Conservation (phyloP, 225 moss, liverwort and hornwort species). For the Climacium dendroides region DNA sequence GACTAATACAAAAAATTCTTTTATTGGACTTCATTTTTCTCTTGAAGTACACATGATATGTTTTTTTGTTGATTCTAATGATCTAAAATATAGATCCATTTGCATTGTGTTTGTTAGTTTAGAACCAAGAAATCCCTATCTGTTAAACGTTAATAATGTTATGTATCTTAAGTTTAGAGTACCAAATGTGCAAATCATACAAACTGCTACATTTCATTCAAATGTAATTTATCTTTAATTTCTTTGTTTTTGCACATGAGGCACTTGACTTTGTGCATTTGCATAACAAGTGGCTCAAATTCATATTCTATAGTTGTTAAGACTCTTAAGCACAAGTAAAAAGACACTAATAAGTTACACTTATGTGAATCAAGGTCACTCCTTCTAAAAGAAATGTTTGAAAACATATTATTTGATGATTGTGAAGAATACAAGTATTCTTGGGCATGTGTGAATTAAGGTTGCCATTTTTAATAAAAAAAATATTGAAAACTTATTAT, state of each 20-base stretch:
- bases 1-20: neutral
- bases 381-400: neutral
- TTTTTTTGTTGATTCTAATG: neutral
- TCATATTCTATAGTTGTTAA: neutral
- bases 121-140: neutral
- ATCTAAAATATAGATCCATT: neutral
- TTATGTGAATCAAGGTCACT: fast-evolving
- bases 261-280: neutral
- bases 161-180: neutral
- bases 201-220: neutral
- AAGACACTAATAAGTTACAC: no score
- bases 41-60: no score
- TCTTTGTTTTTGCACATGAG: neutral
- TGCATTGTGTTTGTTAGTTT: neutral
- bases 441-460: no score
- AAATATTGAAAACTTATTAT: neutral
- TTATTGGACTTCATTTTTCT: neutral
- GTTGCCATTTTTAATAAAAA: neutral
- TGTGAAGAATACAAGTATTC: neutral
- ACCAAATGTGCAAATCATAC: neutral
- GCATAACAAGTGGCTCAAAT: no score
- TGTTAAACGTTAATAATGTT: neutral
- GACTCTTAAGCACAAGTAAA: neutral
- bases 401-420: neutral
- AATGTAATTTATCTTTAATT: neutral